phyloP scores from a whole-genome alignment of 2,329 filamentous ascomycete species.

The Dactylellina leptospora region DNA sequence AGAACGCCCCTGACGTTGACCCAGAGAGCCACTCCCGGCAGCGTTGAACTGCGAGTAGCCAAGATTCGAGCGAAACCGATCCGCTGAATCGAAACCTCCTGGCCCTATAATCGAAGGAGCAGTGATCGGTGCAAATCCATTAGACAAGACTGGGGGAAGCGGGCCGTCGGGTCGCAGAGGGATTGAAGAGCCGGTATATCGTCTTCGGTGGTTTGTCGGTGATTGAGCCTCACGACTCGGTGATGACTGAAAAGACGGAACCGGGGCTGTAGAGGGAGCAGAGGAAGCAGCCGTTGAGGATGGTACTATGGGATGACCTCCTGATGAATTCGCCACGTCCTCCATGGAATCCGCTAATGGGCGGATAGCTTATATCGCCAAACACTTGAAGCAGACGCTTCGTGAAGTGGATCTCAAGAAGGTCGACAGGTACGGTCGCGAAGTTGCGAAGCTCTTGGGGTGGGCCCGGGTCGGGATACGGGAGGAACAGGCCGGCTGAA shows the following conservation, averaged over 20 bases:
- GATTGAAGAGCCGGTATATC: conserved; percentile 47
- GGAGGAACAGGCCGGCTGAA: conserved; percentile 19
- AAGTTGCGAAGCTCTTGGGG: conserved; percentile 11
- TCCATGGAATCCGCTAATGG: conserved; percentile 51
- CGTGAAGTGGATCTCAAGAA: conserved; percentile 6
- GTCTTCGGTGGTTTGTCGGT: conserved; percentile 44
- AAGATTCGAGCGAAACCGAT: conserved; percentile 43
- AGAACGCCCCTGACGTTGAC: conserved; percentile 46
- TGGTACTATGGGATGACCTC: conserved; percentile 45
- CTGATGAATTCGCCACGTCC: conserved; percentile 49
- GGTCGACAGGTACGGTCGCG: conserved; percentile 26
- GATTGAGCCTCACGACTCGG: conserved; percentile 37
- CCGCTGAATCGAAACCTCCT: conserved; percentile 37
- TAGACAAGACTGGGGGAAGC: conserved; percentile 35
- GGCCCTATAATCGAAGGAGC: conserved; percentile 47
- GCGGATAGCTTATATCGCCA: conserved; percentile 50
- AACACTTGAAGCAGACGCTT: conserved; percentile 20
- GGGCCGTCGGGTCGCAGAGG: conserved; percentile 42
- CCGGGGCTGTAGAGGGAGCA: conserved; percentile 17
- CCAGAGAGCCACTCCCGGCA: conserved; percentile 10
- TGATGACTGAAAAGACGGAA: conserved; percentile 17
- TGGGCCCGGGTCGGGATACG: neutral
- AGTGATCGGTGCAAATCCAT: conserved; percentile 40
- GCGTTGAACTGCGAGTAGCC: conserved; percentile 28
- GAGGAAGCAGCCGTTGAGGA: conserved; percentile 23